phyloP scores from a whole-genome alignment of 495 filamentous ascomycete genomes.

The Lasiosphaeria ovina region DNA sequence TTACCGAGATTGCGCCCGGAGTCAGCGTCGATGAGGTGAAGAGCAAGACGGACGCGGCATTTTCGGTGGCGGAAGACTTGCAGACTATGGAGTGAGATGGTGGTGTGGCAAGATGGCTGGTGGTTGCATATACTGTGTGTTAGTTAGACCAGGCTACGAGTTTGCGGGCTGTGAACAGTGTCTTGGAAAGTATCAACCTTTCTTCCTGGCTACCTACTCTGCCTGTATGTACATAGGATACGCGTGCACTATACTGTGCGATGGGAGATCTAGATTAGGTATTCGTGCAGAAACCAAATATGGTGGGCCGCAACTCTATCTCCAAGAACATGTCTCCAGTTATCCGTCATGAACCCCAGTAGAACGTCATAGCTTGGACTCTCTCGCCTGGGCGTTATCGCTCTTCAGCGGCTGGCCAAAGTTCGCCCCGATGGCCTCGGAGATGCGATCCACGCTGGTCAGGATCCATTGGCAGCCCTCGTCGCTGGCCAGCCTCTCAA shows the following conservation, averaged over 20 bases:
- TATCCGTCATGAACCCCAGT: too few relatives aligned
- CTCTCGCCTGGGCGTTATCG: not conserved
- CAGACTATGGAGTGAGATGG: slow-evolving; percentile 44
- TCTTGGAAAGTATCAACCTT: too few relatives aligned
- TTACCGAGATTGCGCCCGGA: slow-evolving; percentile 56
- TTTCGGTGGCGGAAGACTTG: slow-evolving; percentile 48
- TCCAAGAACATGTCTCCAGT: too few relatives aligned
- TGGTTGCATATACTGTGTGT: slow-evolving; percentile 17
- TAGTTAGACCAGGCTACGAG: not conserved
- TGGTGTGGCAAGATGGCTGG: slow-evolving; percentile 7
- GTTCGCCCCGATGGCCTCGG: slow-evolving; percentile 59
- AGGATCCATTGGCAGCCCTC: slow-evolving; percentile 73
- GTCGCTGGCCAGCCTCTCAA: slow-evolving; percentile 58
- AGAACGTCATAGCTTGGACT: not conserved
- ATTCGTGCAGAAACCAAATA: too few relatives aligned
- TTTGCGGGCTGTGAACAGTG: too few relatives aligned
- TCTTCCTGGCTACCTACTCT: too few relatives aligned
- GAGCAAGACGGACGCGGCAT: slow-evolving; percentile 54
- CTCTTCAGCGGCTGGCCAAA: slow-evolving; percentile 52
- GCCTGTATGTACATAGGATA: too few relatives aligned
- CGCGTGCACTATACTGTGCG: too few relatives aligned
- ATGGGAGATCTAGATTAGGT: too few relatives aligned
- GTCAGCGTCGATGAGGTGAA: slow-evolving; percentile 53
- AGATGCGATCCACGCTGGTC: slow-evolving; percentile 65
- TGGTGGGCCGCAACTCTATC: too few relatives aligned